Percentiles rank a stretch among this genome's conserved stretches.
Evolutionary conservation across 345 rosid species (phyloP).

Genomic region (Pugionium dolabratum): DNA sequence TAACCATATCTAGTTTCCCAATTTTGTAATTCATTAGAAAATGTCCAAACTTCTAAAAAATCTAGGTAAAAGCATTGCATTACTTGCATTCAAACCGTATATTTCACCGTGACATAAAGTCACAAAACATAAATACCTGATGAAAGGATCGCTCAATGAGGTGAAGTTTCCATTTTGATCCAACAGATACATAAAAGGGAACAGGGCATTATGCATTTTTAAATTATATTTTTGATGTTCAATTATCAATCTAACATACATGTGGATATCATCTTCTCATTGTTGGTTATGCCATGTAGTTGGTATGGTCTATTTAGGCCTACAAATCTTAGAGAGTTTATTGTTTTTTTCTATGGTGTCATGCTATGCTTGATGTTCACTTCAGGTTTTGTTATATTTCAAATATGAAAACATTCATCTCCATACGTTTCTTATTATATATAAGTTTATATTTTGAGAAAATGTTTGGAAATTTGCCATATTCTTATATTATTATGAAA

Average conservation of each 20-base stretch:
- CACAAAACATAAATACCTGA: slow-evolving; percentile 98
- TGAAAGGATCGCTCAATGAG: slow-evolving; percentile 92
- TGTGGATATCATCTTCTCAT: slow-evolving; percentile 18
- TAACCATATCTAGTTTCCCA: neutral
- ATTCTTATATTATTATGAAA: no score
- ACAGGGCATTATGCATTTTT: neutral
- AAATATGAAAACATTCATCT: no score
- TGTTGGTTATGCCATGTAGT: slow-evolving; percentile 3
- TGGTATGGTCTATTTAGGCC: neutral
- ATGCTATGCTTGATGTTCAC: slow-evolving; percentile 1
- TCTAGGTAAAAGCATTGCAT: slow-evolving; percentile 87
- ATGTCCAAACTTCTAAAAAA: slow-evolving; percentile 7
- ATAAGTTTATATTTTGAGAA: no score
- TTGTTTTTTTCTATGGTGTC: neutral
- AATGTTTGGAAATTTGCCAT: no score
- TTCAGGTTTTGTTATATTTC: no score
- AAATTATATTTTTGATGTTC: neutral
- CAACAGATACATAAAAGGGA: neutral
- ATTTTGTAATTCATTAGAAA: slow-evolving; percentile 16
- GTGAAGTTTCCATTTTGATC: slow-evolving; percentile 40
- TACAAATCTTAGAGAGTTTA: neutral
- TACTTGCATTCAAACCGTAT: slow-evolving; percentile 96
- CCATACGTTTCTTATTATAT: no score
- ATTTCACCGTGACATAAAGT: slow-evolving; percentile 98
- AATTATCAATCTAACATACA: neutral